Percentiles rank a stretch among this genome's conserved stretches.
Conservation (phyloP, 2,329 filamentous ascomycete genomes). For the Colletotrichum viniferum region DNA sequence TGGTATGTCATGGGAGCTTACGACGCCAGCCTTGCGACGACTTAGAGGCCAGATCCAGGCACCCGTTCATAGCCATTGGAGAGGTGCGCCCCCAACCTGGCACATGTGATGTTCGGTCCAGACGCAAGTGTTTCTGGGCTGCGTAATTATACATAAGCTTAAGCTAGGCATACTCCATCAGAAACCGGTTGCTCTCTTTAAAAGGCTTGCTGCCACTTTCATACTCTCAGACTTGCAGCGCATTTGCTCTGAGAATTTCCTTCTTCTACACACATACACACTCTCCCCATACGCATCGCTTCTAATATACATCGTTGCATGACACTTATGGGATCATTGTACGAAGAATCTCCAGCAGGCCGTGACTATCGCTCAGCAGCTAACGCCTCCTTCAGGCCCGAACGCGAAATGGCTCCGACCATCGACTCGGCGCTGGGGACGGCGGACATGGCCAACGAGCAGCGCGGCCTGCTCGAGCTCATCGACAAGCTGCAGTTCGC, state of each 20-base stretch:
- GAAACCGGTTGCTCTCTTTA: neutral
- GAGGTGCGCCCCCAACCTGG: neutral
- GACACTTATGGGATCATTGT: slow-evolving; percentile 20
- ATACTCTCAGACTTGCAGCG: neutral
- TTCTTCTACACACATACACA: neutral
- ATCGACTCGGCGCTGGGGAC: slow-evolving; percentile 54
- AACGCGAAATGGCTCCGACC: slow-evolving; percentile 38
- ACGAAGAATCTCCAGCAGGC: slow-evolving; percentile 9
- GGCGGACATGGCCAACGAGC: slow-evolving; percentile 56
- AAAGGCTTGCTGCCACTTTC: neutral
- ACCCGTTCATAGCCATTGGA: slow-evolving; percentile 4
- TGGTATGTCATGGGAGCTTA: slow-evolving; percentile 10
- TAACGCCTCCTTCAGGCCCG: slow-evolving; percentile 17
- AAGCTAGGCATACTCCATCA: neutral
- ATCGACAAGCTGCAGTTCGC: slow-evolving; percentile 60
- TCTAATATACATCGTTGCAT: neutral
- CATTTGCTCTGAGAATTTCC: neutral
- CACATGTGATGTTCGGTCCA: slow-evolving; percentile 17
- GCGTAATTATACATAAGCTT: slow-evolving; percentile 20
- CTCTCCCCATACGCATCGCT: neutral
- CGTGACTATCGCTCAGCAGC: slow-evolving; percentile 7
- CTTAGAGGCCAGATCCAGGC: slow-evolving; percentile 17
- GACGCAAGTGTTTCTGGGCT: neutral
- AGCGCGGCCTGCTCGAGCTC: slow-evolving; percentile 61
- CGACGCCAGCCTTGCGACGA: slow-evolving; percentile 21